A percentile compares a stretch with the other conserved stretches of the same genome.
These are phyloP conservation scores for Quercus suber DNA, from an alignment of 306 rosid genomes.

Conservation along the genomic window DNA sequence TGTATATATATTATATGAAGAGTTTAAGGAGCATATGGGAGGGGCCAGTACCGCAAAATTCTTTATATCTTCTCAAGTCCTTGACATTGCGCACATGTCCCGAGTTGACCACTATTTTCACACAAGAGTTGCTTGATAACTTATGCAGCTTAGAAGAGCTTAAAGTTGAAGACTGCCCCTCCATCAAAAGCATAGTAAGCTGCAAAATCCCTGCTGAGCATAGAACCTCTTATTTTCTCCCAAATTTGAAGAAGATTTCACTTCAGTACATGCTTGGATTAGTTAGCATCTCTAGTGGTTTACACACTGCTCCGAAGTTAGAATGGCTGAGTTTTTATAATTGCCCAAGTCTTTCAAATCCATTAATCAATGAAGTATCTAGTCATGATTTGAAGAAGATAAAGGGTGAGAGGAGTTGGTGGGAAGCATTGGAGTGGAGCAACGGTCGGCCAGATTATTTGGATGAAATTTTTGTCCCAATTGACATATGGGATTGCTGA, in stretches of 20 bases:
- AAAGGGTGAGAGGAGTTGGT: conserved; percentile 23
- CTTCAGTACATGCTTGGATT: conserved; percentile 15
- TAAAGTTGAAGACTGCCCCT: conserved; percentile 24
- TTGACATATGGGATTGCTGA: neutral
- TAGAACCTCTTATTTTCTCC: neutral
- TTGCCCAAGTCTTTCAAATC: conserved; percentile 12
- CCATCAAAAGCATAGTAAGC: neutral
- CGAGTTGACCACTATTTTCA: conserved; percentile 14
- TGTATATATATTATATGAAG: conserved; percentile 29
- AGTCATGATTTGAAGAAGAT: neutral
- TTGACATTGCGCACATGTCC: conserved; percentile 28
- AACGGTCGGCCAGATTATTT: neutral
- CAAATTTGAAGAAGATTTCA: neutral
- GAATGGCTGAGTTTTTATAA: conserved; percentile 10
- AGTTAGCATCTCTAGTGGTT: conserved; percentile 8
- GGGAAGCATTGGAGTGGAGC: conserved; percentile 9
- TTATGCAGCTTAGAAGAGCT: conserved; percentile 8
- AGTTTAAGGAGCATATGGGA: conserved; percentile 17
- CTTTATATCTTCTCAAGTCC: neutral
- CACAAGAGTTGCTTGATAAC: neutral
- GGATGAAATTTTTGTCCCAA: neutral
- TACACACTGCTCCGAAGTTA: neutral
- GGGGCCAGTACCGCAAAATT: neutral
- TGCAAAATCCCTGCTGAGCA: neutral
- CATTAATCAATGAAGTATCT: neutral